phyloP scores from a whole-genome alignment of 202 grass and related monocot species.

The Thinopyrum obtusiflorum region DNA sequence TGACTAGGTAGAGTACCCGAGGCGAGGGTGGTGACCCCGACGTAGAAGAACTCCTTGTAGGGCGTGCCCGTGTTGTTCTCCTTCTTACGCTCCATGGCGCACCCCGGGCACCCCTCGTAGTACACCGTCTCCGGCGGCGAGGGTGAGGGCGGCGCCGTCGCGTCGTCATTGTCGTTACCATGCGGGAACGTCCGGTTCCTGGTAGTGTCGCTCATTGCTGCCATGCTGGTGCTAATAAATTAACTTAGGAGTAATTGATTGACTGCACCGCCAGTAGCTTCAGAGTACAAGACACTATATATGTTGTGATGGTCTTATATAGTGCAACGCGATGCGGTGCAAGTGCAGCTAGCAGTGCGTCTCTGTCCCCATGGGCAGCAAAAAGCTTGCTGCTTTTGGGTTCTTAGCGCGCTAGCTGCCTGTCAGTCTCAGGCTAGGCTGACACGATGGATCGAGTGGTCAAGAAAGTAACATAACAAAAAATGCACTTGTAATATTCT shows the following conservation, averaged over 20 bases:
- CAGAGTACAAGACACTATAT: too few relatives aligned
- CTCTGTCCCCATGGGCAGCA: background rate
- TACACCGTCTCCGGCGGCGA: conserved; percentile 27
- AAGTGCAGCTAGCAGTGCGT: background rate
- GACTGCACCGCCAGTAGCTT: background rate
- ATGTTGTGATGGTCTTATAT: background rate
- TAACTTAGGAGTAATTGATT: background rate
- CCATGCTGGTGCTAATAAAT: background rate
- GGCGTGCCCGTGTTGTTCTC: conserved; percentile 38
- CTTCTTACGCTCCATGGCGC: conserved; percentile 47
- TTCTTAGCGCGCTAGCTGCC: background rate
- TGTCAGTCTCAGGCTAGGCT: background rate
- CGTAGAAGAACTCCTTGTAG: conserved; percentile 39
- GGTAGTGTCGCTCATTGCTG: background rate
- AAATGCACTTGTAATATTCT: background rate
- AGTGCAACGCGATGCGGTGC: background rate
- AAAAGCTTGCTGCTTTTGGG: conserved; percentile 6
- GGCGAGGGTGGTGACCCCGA: conserved; percentile 3
- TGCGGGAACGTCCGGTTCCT: background rate
- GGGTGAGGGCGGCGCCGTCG: background rate
- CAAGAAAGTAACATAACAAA: background rate
- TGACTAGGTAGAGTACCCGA: background rate
- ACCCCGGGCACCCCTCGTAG: conserved; percentile 63
- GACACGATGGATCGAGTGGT: background rate
- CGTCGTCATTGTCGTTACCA: background rate